Percentiles rank a stretch among this genome's conserved stretches.
Evolutionary conservation across 2,329 filamentous ascomycete species (phyloP).

Genomic region (Graphiopsis chlorocephala): DNA sequence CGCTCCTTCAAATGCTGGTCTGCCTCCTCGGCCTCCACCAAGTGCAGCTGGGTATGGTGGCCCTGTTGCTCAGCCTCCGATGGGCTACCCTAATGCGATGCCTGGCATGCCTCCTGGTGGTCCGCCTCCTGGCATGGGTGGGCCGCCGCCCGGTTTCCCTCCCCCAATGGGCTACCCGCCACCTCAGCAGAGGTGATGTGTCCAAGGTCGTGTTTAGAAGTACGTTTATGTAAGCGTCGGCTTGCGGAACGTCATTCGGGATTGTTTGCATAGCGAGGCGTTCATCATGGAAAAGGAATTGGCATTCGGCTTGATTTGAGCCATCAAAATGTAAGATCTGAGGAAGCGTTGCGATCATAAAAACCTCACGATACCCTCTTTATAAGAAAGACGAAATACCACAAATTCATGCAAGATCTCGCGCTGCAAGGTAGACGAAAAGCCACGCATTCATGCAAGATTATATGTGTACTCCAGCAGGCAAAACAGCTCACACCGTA

Average conservation of each 20-base stretch:
- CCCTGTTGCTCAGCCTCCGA: constrained; percentile 38
- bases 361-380: neutral
- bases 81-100: constrained; percentile 38
- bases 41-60: constrained; percentile 67
- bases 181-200: constrained; percentile 1
- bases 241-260: neutral
- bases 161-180: constrained; percentile 2
- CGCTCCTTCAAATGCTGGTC: constrained; percentile 57
- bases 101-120: constrained; percentile 36
- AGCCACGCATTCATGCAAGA: neutral
- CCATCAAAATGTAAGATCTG: neutral
- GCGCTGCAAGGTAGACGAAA: neutral
- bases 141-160: neutral
- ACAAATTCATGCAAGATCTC: neutral
- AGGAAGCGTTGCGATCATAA: neutral
- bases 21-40: constrained; percentile 69
- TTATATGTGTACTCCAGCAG: too few relatives aligned
- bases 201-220: neutral
- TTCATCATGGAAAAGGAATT: neutral
- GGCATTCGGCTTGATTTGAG: neutral
- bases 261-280: constrained; percentile 14
- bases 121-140: constrained; percentile 39
- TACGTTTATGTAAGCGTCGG: neutral
- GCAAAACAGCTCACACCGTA: neutral
- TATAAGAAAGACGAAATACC: neutral